Percentiles rank a stretch among this genome's conserved stretches.
These are phyloP conservation scores for Seiridium cupressi DNA, from an alignment of 2,329 filamentous ascomycete species.

Conservation along the genomic window DNA sequence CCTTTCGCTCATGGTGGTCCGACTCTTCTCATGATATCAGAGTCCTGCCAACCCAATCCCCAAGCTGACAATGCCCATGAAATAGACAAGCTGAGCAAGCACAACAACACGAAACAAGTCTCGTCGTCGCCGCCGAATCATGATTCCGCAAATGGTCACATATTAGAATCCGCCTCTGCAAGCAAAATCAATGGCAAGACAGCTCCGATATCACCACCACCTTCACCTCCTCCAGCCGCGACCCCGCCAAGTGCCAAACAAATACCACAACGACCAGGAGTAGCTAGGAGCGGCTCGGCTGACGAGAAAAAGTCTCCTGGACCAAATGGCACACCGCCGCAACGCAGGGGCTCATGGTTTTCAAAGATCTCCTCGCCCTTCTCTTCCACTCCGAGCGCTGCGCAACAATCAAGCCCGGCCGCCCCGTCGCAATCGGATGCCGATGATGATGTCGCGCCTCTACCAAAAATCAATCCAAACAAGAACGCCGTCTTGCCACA, in stretches of 20 bases:
- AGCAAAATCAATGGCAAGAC: constrained; percentile 23
- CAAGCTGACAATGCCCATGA: constrained; percentile 14
- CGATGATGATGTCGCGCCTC: constrained; percentile 37
- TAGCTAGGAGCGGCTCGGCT: constrained; percentile 28
- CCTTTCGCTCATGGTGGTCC: background rate
- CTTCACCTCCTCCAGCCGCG: constrained; percentile 14
- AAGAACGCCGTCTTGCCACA: constrained; percentile 62
- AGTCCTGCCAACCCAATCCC: background rate
- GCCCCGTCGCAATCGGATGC: constrained; percentile 26
- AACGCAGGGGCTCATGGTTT: constrained; percentile 82
- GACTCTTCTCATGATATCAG: background rate
- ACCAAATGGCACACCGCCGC: constrained; percentile 33
- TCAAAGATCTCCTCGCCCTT: constrained; percentile 92
- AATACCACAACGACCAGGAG: constrained; percentile 27
- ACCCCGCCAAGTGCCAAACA: constrained; percentile 20
- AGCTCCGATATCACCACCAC: constrained; percentile 13
- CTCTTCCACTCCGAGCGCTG: constrained; percentile 53
- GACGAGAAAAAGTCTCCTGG: constrained; percentile 27
- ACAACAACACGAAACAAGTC: constrained; percentile 15
- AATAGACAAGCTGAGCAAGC: constrained; percentile 22
- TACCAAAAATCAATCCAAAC: constrained; percentile 47
- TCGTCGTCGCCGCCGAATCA: constrained; percentile 19
- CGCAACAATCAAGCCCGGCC: constrained; percentile 19
- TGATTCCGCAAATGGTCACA: constrained; percentile 14
- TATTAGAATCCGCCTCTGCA: constrained; percentile 15